phyloP scores from a whole-genome alignment of 148 eudicot genomes.

The Fagopyrum homotropicum region DNA sequence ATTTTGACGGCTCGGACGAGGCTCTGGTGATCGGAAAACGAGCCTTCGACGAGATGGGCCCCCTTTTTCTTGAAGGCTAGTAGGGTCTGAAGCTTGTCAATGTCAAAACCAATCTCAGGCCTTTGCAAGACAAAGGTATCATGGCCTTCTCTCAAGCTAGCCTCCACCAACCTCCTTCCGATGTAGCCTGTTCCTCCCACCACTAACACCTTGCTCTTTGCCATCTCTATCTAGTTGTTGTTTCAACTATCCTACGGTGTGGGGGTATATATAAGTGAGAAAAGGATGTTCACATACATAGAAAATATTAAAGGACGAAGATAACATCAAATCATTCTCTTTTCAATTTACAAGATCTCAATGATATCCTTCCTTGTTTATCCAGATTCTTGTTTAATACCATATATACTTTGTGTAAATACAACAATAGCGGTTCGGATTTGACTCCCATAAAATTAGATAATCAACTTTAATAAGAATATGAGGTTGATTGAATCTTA shows the following conservation, averaged over 20 bases:
- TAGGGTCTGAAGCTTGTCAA: constrained; percentile 50
- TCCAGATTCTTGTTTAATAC: too few relatives aligned
- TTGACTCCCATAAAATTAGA: too few relatives aligned
- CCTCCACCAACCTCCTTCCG: constrained; percentile 46
- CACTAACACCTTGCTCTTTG: constrained; percentile 48
- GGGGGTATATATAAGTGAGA: too few relatives aligned
- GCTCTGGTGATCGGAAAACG: constrained; percentile 60
- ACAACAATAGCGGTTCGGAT: too few relatives aligned
- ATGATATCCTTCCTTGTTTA: too few relatives aligned
- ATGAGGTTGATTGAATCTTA: too few relatives aligned
- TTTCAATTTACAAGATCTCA: too few relatives aligned
- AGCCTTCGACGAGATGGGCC: constrained; percentile 53
- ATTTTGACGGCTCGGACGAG: constrained; percentile 63
- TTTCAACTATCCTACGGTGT: neutral
- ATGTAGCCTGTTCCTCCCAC: constrained; percentile 70
- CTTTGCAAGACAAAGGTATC: constrained; percentile 48
- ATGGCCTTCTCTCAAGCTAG: constrained; percentile 44
- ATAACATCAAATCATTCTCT: too few relatives aligned
- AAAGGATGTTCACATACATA: too few relatives aligned
- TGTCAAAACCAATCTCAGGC: constrained; percentile 47
- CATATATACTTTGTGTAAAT: too few relatives aligned
- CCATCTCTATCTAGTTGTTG: constrained; percentile 18
- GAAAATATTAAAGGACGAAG: too few relatives aligned
- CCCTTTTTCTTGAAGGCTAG: constrained; percentile 53
- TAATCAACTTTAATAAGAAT: too few relatives aligned